phyloP scores from a whole-genome alignment of 2,329 filamentous ascomycete genomes.

The Fusarium napiforme region DNA sequence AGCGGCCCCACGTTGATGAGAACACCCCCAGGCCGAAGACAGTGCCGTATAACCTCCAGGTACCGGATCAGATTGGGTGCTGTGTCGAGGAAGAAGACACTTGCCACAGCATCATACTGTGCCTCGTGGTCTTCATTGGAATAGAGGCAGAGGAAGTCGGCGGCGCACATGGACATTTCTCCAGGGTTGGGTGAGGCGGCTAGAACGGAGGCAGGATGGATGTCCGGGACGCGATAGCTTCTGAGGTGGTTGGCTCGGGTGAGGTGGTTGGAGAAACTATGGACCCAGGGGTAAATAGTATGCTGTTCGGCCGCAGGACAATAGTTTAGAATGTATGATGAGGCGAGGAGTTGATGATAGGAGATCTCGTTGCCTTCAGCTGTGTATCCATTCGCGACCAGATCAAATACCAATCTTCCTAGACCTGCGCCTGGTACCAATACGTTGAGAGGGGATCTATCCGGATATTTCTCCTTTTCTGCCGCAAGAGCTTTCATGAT shows the following conservation, averaged over 20 bases:
- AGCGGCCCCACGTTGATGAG: constrained; percentile 92
- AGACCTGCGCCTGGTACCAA: constrained; percentile 91
- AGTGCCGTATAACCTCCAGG: constrained; percentile 82
- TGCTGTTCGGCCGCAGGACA: constrained; percentile 71
- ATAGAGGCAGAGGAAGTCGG: constrained; percentile 93
- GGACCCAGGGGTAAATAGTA: constrained; percentile 84
- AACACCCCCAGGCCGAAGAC: constrained; percentile 79
- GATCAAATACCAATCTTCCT: constrained; percentile 88
- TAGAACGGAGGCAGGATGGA: constrained; percentile 74
- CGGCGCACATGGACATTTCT: constrained; percentile 90
- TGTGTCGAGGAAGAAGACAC: constrained; percentile 97
- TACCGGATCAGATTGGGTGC: constrained; percentile 93
- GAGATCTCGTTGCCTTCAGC: constrained; percentile 96
- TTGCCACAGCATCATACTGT: constrained; percentile 83
- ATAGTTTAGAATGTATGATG: constrained; percentile 78
- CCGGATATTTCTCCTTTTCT: constrained; percentile 52
- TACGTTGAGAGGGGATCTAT: constrained; percentile 66
- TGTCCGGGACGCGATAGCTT: constrained; percentile 80
- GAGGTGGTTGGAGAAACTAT: constrained; percentile 87
- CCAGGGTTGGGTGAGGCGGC: constrained; percentile 56
- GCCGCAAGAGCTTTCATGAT: constrained; percentile 72
- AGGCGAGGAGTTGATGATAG: constrained; percentile 94
- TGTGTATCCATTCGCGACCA: constrained; percentile 77
- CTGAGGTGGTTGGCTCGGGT: constrained; percentile 79
- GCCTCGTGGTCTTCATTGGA: constrained; percentile 68